These are phyloP conservation scores for Larix kaempferi DNA, from an alignment of 75 land plant species.

Conservation along the genomic window DNA sequence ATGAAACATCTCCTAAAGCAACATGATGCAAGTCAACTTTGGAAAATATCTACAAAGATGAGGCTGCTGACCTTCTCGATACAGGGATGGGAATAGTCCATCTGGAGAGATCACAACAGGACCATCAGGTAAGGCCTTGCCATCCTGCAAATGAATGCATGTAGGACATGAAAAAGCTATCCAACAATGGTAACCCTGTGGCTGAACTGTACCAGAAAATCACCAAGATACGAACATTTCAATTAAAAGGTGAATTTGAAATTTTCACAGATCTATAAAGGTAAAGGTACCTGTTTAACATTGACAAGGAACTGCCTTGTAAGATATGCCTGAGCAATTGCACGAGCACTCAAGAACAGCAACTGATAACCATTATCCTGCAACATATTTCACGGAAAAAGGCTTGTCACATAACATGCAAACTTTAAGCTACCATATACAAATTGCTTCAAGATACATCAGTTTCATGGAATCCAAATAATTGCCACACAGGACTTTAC, in stretches of 20 bases:
- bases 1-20: background rate
- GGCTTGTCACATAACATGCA: background rate
- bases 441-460: too few species aligned
- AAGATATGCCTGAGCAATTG: constrained; percentile 90
- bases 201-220: background rate
- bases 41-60: background rate
- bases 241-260: too few species aligned
- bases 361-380: constrained; percentile 99
- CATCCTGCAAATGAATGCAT: constrained; percentile 60
- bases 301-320: constrained; percentile 91
- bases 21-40: background rate
- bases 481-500: too few species aligned
- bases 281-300: constrained; percentile 78
- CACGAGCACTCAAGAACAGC: constrained; percentile 95
- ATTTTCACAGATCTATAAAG: background rate
- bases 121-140: constrained; percentile 95
- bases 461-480: too few species aligned
- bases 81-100: constrained; percentile 95
- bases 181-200: background rate
- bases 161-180: background rate
- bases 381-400: constrained; percentile 9
- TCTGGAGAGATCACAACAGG: constrained; percentile 99
- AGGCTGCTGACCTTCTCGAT: constrained; percentile 74
- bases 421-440: background rate
- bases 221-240: background rate